Conservation (phyloP, 371 early-diverging fungal species). For the Syncephalastrum contaminatum region DNA sequence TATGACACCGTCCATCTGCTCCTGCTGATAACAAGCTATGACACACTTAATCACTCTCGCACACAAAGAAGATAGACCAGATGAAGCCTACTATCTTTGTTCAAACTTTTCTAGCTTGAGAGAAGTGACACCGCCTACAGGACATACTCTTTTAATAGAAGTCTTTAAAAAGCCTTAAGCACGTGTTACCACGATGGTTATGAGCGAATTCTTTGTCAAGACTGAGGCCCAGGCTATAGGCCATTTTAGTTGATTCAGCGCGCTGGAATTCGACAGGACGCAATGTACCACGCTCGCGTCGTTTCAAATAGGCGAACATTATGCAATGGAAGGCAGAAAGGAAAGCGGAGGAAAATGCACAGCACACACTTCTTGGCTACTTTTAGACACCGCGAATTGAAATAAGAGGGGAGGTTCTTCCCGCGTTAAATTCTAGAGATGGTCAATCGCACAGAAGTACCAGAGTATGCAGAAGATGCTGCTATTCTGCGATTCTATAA, state of each 20-base stretch:
- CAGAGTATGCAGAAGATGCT: slow-evolving; percentile 55
- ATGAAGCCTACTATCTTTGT: slow-evolving; percentile 54
- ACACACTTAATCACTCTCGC: background rate
- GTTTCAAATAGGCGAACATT: slow-evolving; percentile 39
- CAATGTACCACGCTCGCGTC: slow-evolving; percentile 33
- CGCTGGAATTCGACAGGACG: slow-evolving; percentile 27
- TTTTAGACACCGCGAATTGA: too few relatives aligned
- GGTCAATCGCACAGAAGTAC: slow-evolving; percentile 21
- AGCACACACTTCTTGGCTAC: too few relatives aligned
- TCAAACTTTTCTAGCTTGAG: slow-evolving; percentile 60
- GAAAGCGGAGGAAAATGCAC: too few relatives aligned
- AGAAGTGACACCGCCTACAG: slow-evolving; percentile 53
- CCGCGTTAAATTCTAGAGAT: slow-evolving; percentile 3
- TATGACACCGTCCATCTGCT: slow-evolving; percentile 62
- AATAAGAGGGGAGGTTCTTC: too few relatives aligned
- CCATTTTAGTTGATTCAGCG: slow-evolving; percentile 38
- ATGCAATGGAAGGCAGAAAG: too few relatives aligned
- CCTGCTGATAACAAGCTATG: slow-evolving; percentile 67
- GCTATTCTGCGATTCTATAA: slow-evolving; percentile 46
- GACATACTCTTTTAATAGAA: background rate
- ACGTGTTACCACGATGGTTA: slow-evolving; percentile 34
- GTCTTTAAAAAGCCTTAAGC: background rate
- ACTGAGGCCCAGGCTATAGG: slow-evolving; percentile 35
- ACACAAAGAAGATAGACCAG: background rate
- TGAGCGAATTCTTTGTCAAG: slow-evolving; percentile 33